These are phyloP conservation scores for Beauveria sp. DNA, from an alignment of 2,329 filamentous ascomycete species.

Conservation along the genomic window DNA sequence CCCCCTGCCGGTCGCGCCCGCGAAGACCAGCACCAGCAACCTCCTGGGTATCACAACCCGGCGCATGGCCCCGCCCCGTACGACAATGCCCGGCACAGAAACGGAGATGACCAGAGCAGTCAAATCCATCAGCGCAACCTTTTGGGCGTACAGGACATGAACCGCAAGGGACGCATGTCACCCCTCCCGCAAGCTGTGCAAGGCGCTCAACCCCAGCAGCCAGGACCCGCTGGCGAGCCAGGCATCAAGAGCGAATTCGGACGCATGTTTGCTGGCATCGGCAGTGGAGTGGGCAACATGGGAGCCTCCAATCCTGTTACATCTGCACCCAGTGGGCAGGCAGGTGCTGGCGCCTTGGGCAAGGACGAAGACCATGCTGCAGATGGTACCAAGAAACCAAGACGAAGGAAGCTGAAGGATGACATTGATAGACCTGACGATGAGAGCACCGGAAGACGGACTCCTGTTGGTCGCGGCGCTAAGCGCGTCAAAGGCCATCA, in stretches of 20 bases:
- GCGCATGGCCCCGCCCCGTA: slow-evolving; percentile 15
- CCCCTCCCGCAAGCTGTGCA: slow-evolving; percentile 90
- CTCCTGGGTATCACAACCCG: slow-evolving; percentile 37
- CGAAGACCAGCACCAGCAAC: slow-evolving; percentile 29
- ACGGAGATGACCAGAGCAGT: slow-evolving; percentile 46
- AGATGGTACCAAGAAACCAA: slow-evolving; percentile 43
- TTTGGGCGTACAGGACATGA: slow-evolving; percentile 72
- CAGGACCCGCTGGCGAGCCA: slow-evolving; percentile 72
- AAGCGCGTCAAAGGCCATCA: slow-evolving; percentile 66
- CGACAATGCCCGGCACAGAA: slow-evolving; percentile 30
- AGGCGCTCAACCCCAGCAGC: slow-evolving; percentile 74
- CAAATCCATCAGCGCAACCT: slow-evolving; percentile 56
- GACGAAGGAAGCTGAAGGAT: slow-evolving; percentile 67
- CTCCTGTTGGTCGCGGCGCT: slow-evolving; percentile 45
- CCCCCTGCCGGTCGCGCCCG: slow-evolving; percentile 15
- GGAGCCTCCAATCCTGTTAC: slow-evolving; percentile 45
- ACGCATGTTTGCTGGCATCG: slow-evolving; percentile 92
- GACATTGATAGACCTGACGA: slow-evolving; percentile 64
- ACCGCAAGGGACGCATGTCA: slow-evolving; percentile 75
- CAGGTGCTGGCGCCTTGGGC: slow-evolving; percentile 37
- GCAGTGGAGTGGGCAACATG: slow-evolving; percentile 44
- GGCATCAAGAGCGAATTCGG: slow-evolving; percentile 94
- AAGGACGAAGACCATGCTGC: slow-evolving; percentile 44
- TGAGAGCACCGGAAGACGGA: slow-evolving; percentile 52
- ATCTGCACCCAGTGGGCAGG: slow-evolving; percentile 33